Evolutionary conservation across 805 yeast species (phyloP).

Genomic region (Candida maesae): DNA sequence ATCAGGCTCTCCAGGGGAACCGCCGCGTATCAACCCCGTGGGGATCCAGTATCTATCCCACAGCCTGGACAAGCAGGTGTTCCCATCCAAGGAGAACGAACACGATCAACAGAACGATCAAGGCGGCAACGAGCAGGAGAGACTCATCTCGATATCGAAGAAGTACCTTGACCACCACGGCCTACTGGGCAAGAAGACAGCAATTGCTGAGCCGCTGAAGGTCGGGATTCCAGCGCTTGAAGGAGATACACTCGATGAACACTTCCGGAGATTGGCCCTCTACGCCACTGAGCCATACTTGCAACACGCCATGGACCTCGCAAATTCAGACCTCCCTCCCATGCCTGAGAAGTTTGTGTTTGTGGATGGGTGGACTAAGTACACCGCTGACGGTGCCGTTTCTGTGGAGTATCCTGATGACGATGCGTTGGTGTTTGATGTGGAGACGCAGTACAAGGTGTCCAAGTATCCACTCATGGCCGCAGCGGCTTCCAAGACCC

Average conservation of each 20-base stretch:
- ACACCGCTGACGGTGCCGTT: conserved; percentile 53
- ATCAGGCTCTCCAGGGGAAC: conserved; percentile 23
- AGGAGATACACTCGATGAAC: conserved; percentile 77
- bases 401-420: conserved; percentile 68
- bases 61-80: conserved; percentile 55
- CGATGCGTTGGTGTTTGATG: conserved; percentile 76
- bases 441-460: conserved; percentile 76
- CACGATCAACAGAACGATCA: too few species aligned
- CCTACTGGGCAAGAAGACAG: conserved; percentile 73
- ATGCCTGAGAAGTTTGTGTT: conserved; percentile 52
- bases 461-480: conserved; percentile 78
- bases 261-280: conserved; percentile 69
- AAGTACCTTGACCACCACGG: conserved; percentile 57
- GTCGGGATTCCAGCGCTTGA: conserved; percentile 66
- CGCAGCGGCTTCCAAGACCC: conserved; percentile 66
- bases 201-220: conserved; percentile 52
- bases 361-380: conserved; percentile 78
- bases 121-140: too few species aligned
- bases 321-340: conserved; percentile 32
- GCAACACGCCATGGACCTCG: conserved; percentile 44
- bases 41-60: conserved; percentile 76
- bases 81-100: conserved; percentile 30
- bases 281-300: conserved; percentile 58
- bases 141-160: conserved; percentile 51
- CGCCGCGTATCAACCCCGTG: conserved; percentile 64